Evolutionary conservation across 2,329 filamentous ascomycete genomes (phyloP), one percentile per base, ranked within the genome.

Genomic region (Calcarisporium arbuscula): DNA sequence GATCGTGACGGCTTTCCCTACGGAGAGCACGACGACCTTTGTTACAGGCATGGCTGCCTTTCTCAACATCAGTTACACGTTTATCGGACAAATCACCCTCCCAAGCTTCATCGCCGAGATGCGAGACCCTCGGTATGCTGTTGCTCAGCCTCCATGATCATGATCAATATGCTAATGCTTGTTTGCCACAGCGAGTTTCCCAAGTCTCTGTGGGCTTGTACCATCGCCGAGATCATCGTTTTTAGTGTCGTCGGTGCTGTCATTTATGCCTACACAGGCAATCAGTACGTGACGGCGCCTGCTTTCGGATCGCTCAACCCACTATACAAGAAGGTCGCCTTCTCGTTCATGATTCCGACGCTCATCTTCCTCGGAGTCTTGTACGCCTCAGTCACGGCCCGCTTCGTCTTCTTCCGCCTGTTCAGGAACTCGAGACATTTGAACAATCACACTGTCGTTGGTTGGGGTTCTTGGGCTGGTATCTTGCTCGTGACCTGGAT

Each of bases 51-150:
- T 94, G 71, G 87, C 80, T 34, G 89, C 89, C 0, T 95, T 95
- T 61, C 72, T 95, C 57, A 95, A 95, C 61, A 95, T 95, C 54
- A 86, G 81, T 61, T 95, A 95, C 57, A 95, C 89, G 1, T 95
- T 95, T 54, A 95, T 95, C 47, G 89, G 89, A 0, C 89, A 95
- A 56, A 94, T 95, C 50, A 95, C 89, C 0, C 71, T 95, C 11
- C 89, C 89, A 1, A 90, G 84, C 48, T 95, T 95, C 65, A 95
- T 95, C 45, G 88, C 89, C 4, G 89, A 95, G 60, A 95, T 95
- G 89, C 84, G 67, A 38, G 70, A 80, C 19, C 75, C 76, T 2
- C 56, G 61, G 64, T 66, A 50, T 17, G 2, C n/a, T n/a, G 5
- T 3, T 5, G 16, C 30, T n/a, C 19, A 26, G n/a, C n/a, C n/a